Evolutionary conservation across 805 yeast species (phyloP), one percentile per base, ranked within the genome.

Genomic region (Wickerhamomyces chaumierensis): DNA sequence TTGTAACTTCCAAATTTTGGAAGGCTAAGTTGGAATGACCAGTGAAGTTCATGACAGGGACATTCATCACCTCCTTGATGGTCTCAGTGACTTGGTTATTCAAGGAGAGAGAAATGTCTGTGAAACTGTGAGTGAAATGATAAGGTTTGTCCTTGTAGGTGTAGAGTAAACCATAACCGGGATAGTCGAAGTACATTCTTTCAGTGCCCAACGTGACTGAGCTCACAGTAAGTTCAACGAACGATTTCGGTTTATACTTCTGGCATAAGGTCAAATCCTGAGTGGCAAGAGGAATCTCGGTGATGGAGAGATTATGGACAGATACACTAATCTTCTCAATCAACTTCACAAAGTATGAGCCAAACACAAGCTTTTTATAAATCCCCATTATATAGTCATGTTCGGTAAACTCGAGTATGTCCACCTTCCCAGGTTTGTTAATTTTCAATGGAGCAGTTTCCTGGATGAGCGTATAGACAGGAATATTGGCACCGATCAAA

Each of bases 91-190:
- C 44, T 9, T 44, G 43, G 28, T 60, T 50, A 28, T 53, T 53
- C 43, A 63, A 40, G 2, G 50, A 44, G 5, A 65, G 32, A 2
- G 58, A 56, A 2, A 65, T 42, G 14, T 66, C 62, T 15, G 70
- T 57, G n/a, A 66, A 37, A 8, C 67, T 61, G 8, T 57, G 29
- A 11, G 63, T 55, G 20, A 60, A 39, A 36, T 64, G 66, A 19
- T 62, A 48, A 2, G 78, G 77, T 16, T 52, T 56, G 39, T 71
- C 76, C 4, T 55, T 51, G 25, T 58, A 57, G 3, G 52, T 51
- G 39, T 62, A 72, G 15, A 57, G 41, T 12, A 72, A 46, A 32
- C 71, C 73, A 44, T 57, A 72, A 2, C 78, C 77, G 2, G 75
- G 70, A 35, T 63, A 58, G 5, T 57, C 53, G 12, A 51, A 47